phyloP scores from a whole-genome alignment of 2,329 filamentous ascomycete genomes.

The Arachnopeziza araneosa region DNA sequence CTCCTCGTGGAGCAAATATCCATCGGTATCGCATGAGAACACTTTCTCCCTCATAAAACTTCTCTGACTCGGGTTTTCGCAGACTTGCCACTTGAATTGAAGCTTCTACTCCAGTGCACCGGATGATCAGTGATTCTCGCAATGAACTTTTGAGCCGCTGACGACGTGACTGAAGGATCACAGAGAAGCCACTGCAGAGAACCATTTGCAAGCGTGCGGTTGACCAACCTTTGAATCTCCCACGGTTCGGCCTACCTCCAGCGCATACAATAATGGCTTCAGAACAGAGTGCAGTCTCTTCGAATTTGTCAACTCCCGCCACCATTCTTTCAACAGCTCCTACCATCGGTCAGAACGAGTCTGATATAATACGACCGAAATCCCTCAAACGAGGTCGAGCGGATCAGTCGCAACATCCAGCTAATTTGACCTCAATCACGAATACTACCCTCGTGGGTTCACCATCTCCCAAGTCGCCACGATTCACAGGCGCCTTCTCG shows the following conservation, averaged over 20 bases:
- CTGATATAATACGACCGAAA: constrained; percentile 20
- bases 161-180: background rate
- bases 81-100: background rate
- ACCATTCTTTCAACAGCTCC: constrained; percentile 13
- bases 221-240: background rate
- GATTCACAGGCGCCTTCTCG: constrained; percentile 30
- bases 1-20: background rate
- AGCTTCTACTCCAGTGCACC: background rate
- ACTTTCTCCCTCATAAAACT: background rate
- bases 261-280: background rate
- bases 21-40: background rate
- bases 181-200: background rate
- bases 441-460: constrained; percentile 24
- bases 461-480: constrained; percentile 29
- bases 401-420: constrained; percentile 21
- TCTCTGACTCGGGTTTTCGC: background rate
- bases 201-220: background rate
- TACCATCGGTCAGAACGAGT: constrained; percentile 12
- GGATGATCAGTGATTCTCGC: background rate
- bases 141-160: background rate
- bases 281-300: constrained; percentile 5
- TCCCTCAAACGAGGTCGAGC: constrained; percentile 28
- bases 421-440: constrained; percentile 22
- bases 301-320: constrained; percentile 18
- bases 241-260: background rate